Percentiles rank a stretch among this genome's conserved stretches.
These are phyloP conservation scores for Sporothrix globosa DNA, from an alignment of 2,329 filamentous ascomycete species.

Conservation along the genomic window DNA sequence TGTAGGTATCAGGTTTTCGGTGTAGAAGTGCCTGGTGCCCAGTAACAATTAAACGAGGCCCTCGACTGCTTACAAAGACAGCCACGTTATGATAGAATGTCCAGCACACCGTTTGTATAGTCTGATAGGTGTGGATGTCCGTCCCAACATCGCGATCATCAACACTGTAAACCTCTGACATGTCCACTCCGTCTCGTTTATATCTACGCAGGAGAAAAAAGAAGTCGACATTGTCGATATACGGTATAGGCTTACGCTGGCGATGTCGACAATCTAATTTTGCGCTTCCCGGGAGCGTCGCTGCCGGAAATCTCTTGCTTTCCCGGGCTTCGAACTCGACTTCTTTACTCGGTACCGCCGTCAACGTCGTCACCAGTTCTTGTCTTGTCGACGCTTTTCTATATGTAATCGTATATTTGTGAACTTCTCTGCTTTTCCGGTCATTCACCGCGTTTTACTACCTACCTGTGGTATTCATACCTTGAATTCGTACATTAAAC, in stretches of 20 bases:
- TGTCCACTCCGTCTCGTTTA: background rate
- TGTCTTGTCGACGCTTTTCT: no score
- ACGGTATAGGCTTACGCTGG: background rate
- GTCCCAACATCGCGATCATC: background rate
- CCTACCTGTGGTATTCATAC: background rate
- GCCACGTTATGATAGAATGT: background rate
- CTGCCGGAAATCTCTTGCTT: background rate
- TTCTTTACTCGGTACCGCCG: no score
- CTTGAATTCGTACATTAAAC: background rate
- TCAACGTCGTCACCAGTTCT: background rate
- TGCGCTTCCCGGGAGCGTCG: background rate
- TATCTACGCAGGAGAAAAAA: background rate
- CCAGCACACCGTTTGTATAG: background rate
- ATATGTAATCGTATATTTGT: no score
- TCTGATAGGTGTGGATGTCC: background rate
- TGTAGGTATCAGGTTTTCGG: background rate
- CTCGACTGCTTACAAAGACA: background rate
- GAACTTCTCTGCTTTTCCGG: background rate
- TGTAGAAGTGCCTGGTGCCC: background rate
- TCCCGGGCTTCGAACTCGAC: background rate
- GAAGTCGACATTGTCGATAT: background rate
- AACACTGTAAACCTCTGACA: background rate
- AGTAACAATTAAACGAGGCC: no score
- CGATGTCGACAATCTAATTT: background rate
- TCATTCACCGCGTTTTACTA: background rate